Evolutionary conservation across 1,284 basidiomycete species (phyloP).

Genomic region (Tilletiaria anomala): DNA sequence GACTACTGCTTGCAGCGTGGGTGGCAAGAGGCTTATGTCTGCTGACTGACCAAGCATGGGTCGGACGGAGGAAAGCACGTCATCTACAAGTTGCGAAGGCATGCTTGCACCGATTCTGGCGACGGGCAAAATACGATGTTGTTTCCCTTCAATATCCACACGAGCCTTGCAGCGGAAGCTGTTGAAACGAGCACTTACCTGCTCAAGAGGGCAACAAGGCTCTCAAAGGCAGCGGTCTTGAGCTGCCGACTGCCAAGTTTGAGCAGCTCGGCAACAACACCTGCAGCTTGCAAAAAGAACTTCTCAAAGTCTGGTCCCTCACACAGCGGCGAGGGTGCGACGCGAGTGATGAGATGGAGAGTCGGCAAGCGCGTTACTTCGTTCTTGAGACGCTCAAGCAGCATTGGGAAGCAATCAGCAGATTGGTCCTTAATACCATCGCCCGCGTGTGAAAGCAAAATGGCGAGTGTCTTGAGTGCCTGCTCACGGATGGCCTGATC

Average conservation of each 20-base stretch:
- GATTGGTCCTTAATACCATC: slow-evolving; percentile 47
- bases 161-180: too few species aligned
- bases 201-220: slow-evolving; percentile 58
- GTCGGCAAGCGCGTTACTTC: slow-evolving; percentile 44
- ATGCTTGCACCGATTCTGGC: too few species aligned
- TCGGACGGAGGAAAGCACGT: too few species aligned
- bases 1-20: slow-evolving; percentile 14
- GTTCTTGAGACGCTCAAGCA: slow-evolving; percentile 57
- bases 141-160: too few species aligned
- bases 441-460: slow-evolving; percentile 70
- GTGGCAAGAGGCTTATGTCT: slow-evolving; percentile 21
- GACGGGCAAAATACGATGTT: too few species aligned
- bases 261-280: slow-evolving; percentile 62
- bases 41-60: too few species aligned
- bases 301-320: slow-evolving; percentile 1
- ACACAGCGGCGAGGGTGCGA: not conserved
- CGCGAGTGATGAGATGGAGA: slow-evolving; percentile 44
- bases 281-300: slow-evolving; percentile 20
- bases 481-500: slow-evolving; percentile 76
- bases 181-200: slow-evolving; percentile 49
- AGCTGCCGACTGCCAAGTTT: slow-evolving; percentile 64
- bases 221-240: slow-evolving; percentile 65
- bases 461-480: slow-evolving; percentile 68
- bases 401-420: slow-evolving; percentile 48
- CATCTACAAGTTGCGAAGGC: too few species aligned